Evolutionary conservation across 106 monocot species (phyloP), one percentile per base, ranked within the genome.

Genomic region (Triglochin maritima): DNA sequence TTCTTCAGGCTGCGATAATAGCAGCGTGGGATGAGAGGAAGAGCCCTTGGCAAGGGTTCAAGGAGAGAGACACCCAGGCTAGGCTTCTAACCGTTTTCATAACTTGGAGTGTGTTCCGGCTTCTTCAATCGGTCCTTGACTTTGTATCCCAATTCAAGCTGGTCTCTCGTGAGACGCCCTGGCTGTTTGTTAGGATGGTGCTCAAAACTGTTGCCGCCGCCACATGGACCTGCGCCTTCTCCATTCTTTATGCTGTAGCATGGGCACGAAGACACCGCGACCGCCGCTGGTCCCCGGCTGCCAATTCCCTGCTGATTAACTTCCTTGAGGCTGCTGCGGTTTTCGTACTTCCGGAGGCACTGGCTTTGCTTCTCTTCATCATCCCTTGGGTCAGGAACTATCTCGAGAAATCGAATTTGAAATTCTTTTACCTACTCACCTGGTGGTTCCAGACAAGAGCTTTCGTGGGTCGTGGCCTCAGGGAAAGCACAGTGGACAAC

Each of bases 391-490:
- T 68, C 2, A 29, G 75, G 52, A 75, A 75, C 8, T 75, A 68
- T 17, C 44, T 75, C 7, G 75, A 75, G 67, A 75, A 49, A 15
- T 45, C 50, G 7, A 75, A 75, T 68, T 75, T 60, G 75, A 62
- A 7, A 60, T 62, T 75, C 48, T 17, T 75, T 2, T 68, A 68
- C 12, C 44, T 52, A 14, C 67, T 75, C 15, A 75, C 68, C 9
- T 75, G 75, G 75, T 75, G 75, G 75, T 75, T 68, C 60, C 75
- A 75, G 60, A 68, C 12, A 13, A 13, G 75, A 5, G 68, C 46
- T 8, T 75, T 75, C 52, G 68, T 75, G 7, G 75, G 75, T 0
- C 67, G 75, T 41, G 75, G 75, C 3, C 59, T 75, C 47, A 59
- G 75, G 51, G 75, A 75, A 52, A 68, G 75, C 43, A 10, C 60